Conservation (phyloP, 371 early-diverging fungal species). For the Batkoa obscura region DNA sequence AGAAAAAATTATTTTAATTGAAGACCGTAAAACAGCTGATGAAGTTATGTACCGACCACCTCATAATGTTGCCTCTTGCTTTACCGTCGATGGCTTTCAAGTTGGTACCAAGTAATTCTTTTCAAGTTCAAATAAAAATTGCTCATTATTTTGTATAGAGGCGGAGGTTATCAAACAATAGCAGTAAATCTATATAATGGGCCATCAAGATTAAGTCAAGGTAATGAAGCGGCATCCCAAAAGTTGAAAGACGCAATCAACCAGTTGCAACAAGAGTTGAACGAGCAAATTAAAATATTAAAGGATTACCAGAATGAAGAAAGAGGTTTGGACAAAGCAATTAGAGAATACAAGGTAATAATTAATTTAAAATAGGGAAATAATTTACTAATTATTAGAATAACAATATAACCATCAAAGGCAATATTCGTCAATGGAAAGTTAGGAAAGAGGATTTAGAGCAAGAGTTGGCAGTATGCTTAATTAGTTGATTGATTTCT, state of each 20-base stretch:
- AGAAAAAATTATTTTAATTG: conserved; percentile 58
- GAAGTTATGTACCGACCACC: conserved; percentile 46
- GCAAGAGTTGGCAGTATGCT: not conserved
- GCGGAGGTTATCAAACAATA: conserved; percentile 21
- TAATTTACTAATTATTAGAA: no score
- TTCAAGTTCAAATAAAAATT: not conserved
- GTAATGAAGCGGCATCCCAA: conserved; percentile 16
- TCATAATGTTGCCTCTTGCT: conserved; percentile 43
- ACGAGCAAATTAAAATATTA: not conserved
- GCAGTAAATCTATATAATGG: conserved; percentile 21
- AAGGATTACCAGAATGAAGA: not conserved
- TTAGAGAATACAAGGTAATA: not conserved
- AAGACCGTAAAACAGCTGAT: conserved; percentile 51
- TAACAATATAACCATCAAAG: not conserved
- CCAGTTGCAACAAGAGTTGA: no score
- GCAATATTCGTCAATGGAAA: conserved; percentile 1
- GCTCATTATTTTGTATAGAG: not conserved
- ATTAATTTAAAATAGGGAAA: no score
- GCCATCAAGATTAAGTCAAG: conserved; percentile 24
- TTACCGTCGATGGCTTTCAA: conserved; percentile 34
- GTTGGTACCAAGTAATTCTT: conserved; percentile 32
- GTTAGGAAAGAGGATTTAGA: not conserved
- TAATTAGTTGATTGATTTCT: no score
- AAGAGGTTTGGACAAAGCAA: not conserved
- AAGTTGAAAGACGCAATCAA: not conserved